A percentile compares a stretch with the other conserved stretches of the same genome.
Conservation (phyloP, 2,329 filamentous ascomycete species). For the Elsinoe necatrix region DNA sequence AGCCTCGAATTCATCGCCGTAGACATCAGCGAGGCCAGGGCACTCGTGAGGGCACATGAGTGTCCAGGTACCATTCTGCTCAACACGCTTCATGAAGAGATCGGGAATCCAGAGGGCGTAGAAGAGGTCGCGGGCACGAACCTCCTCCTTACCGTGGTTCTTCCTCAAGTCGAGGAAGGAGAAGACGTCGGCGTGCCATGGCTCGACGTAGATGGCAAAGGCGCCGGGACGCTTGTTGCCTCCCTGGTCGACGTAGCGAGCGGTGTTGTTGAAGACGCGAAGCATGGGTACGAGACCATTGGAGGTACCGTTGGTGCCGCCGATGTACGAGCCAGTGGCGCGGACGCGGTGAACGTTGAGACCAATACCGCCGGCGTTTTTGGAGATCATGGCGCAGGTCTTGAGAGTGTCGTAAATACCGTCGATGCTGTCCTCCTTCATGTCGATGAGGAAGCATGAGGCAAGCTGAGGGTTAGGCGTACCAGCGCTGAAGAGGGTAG, state of each 20-base stretch:
- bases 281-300: conserved; percentile 98
- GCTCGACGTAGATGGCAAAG: conserved; percentile 97
- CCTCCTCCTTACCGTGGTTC: conserved; percentile 98
- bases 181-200: conserved; percentile 97
- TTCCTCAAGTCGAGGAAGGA: conserved; percentile 96
- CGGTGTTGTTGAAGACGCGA: conserved; percentile 98
- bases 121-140: conserved; percentile 94
- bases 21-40: conserved; percentile 88
- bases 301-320: conserved; percentile 93
- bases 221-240: conserved; percentile 98
- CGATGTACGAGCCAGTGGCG: conserved; percentile 95
- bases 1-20: conserved; percentile 93
- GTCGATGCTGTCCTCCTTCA: conserved; percentile 99
- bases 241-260: conserved; percentile 95
- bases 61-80: conserved; percentile 94
- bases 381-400: conserved; percentile 99
- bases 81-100: conserved; percentile 99
- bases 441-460: conserved; percentile 97
- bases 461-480: conserved; percentile 91
- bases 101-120: conserved; percentile 97
- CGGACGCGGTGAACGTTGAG: conserved; percentile 95
- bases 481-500: conserved; percentile 95
- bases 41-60: conserved; percentile 98
- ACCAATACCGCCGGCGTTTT: conserved; percentile 97
- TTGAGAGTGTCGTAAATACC: conserved; percentile 99